A percentile compares a stretch with the other conserved stretches of the same genome.
These are phyloP conservation scores for Fusarium bactridioides DNA, from an alignment of 2,329 filamentous ascomycete genomes.

Conservation along the genomic window DNA sequence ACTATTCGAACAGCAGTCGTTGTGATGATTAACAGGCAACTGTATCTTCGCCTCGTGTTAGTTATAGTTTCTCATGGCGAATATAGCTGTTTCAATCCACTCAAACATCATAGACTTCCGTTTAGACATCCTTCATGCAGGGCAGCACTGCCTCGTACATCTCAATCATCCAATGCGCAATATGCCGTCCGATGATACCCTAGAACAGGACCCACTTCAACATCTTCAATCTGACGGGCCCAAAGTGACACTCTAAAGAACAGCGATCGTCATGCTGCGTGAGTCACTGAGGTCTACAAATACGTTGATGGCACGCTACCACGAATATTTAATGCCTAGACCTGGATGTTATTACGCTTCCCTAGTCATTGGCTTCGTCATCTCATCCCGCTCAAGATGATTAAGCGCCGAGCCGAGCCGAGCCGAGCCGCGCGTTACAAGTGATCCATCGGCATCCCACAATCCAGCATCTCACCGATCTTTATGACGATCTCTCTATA, in stretches of 20 bases:
- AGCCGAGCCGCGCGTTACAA: neutral
- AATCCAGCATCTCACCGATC: neutral
- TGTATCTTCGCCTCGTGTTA: too few relatives aligned
- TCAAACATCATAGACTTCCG: too few relatives aligned
- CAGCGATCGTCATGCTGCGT: accelerated
- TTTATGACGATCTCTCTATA: neutral
- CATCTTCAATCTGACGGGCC: neutral
- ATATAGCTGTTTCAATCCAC: too few relatives aligned
- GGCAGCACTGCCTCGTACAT: too few relatives aligned
- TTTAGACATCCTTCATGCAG: too few relatives aligned
- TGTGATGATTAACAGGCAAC: too few relatives aligned
- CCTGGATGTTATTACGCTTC: accelerated
- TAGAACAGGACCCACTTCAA: neutral
- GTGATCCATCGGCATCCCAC: neutral
- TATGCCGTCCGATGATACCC: too few relatives aligned
- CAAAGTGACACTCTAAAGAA: too few relatives aligned
- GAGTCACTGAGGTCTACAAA: accelerated
- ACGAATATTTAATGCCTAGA: neutral
- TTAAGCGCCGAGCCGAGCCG: neutral
- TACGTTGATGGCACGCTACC: accelerated
- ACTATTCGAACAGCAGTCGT: too few relatives aligned
- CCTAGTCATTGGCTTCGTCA: neutral
- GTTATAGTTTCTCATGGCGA: too few relatives aligned
- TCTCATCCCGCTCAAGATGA: neutral
- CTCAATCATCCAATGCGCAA: too few relatives aligned